A percentile compares a stretch with the other conserved stretches of the same genome.
Conservation (phyloP, 2,329 filamentous ascomycete genomes). For the Thielaviopsis populi region DNA sequence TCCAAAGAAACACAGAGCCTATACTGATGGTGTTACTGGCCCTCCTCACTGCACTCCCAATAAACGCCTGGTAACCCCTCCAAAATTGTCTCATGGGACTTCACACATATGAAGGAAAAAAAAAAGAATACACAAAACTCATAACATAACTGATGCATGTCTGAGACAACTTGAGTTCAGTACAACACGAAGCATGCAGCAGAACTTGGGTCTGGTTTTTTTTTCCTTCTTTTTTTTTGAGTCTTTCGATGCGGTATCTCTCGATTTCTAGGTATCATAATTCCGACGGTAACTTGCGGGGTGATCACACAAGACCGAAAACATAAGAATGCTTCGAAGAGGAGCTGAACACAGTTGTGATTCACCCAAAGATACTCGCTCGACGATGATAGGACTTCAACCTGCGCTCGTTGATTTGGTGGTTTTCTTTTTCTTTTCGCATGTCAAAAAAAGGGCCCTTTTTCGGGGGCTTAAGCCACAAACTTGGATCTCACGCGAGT, state of each 20-base stretch:
- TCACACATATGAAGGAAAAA: not conserved
- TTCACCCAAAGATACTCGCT: not conserved
- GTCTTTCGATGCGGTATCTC: not conserved
- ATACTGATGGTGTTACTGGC: not conserved
- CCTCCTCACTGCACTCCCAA: not conserved
- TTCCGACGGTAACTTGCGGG: constrained; percentile 6
- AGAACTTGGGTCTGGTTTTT: not conserved
- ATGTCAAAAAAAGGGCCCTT: not conserved
- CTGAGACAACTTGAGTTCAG: not conserved
- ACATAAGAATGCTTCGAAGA: constrained; percentile 5
- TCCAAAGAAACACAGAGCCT: constrained; percentile 1
- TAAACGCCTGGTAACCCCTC: not conserved
- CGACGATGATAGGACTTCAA: not conserved
- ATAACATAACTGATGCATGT: not conserved
- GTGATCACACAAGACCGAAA: not conserved
- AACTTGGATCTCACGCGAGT: constrained; percentile 94
- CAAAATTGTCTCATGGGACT: not conserved
- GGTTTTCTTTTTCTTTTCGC: not conserved
- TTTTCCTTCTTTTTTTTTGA: not conserved
- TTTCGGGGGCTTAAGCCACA: constrained; percentile 43
- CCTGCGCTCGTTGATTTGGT: not conserved
- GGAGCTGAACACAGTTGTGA: constrained; percentile 4
- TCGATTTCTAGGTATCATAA: constrained; percentile 15
- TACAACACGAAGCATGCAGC: not conserved
- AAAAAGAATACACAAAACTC: not conserved